Base-by-base conservation (phyloP, 148 eudicot species). In the Mesembryanthemum crystallinum region DNA sequence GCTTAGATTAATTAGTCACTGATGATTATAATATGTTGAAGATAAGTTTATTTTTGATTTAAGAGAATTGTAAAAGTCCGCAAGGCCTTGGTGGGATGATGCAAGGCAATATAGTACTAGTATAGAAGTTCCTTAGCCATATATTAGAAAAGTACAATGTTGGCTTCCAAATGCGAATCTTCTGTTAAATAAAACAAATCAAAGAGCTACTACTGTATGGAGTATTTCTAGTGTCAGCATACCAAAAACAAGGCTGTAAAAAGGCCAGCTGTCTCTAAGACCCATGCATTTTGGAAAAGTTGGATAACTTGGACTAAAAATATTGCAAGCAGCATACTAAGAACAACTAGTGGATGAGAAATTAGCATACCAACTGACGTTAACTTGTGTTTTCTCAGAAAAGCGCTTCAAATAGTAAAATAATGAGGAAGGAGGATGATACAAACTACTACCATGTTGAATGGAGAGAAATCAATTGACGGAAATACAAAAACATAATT, bases 251-350 rank as follows among this genome's bases (percentile, higher is more conserved):
- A 59, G 83, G 83, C 83, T 77, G 58, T 57, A 67, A 77, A 64
- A 72, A 32, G 25, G 74, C 77, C 83, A 81, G 70, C 77, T 81
- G 83, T 81, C 69, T 73, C 57, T 59, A 63, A 66, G 74, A 63
- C 33, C 43, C 27, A 32, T 67, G 80, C 73, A 66, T 51, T 47
- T 33, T 25, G 65, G 39, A 35, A 81, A 76, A 32, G 77, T 76
- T 20, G 73, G 68, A 58, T 64, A 37, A 61, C 42, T 81, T 67
- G 70, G 64, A 61, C 52, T 24, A 18, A 15, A 64, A 57, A 51
- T 57, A 39, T 28, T 45, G 76, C 68, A 71, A 62, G 55, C 49
- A 30, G 71, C 75, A 75, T 75, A 64, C 63, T 23, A 55, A 73
- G 69, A 73, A 59, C 58, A 81, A 66, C 59, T 77, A 76, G 83